Evolutionary conservation across 1,284 basidiomycete genomes (phyloP).

Genomic region (Phellopilus nigrolimitatus): DNA sequence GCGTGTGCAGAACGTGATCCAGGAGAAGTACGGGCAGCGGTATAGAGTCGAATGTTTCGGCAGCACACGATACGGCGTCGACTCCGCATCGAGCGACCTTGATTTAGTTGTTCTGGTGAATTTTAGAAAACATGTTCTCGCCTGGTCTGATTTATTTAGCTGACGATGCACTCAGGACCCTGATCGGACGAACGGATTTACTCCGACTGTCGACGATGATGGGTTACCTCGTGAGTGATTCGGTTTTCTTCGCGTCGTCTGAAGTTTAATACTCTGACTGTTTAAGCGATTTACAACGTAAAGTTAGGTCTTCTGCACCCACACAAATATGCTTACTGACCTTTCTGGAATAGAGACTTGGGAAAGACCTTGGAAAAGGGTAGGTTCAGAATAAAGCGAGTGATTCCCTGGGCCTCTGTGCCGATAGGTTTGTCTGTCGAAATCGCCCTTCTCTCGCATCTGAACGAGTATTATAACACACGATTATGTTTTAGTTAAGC

Average conservation of each 20-base stretch:
- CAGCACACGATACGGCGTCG: constrained; percentile 44
- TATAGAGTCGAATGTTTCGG: constrained; percentile 43
- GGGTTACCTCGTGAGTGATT: constrained; percentile 30
- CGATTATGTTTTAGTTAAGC: constrained; percentile 40
- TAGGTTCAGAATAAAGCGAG: constrained; percentile 34
- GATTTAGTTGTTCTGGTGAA: constrained; percentile 48
- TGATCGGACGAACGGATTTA: constrained; percentile 32
- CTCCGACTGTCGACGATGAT: constrained; percentile 25
- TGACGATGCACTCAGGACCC: constrained; percentile 38
- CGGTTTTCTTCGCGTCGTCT: not conserved
- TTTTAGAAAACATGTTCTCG: constrained; percentile 1
- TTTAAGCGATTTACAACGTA: constrained; percentile 34
- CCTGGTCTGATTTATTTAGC: not conserved
- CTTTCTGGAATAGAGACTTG: constrained; percentile 22
- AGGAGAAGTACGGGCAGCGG: constrained; percentile 29
- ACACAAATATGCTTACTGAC: not conserved
- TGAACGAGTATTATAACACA: constrained; percentile 8
- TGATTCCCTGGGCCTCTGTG: constrained; percentile 38
- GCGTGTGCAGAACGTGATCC: constrained; percentile 27
- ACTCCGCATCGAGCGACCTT: constrained; percentile 37
- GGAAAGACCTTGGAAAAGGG: constrained; percentile 28
- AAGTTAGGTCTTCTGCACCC: constrained; percentile 26
- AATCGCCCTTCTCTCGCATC: not conserved
- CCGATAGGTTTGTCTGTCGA: constrained; percentile 42
- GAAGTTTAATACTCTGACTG: constrained; percentile 1